These are phyloP conservation scores for Neurospora sp. DNA, from an alignment of 2,329 filamentous ascomycete species.

Conservation along the genomic window DNA sequence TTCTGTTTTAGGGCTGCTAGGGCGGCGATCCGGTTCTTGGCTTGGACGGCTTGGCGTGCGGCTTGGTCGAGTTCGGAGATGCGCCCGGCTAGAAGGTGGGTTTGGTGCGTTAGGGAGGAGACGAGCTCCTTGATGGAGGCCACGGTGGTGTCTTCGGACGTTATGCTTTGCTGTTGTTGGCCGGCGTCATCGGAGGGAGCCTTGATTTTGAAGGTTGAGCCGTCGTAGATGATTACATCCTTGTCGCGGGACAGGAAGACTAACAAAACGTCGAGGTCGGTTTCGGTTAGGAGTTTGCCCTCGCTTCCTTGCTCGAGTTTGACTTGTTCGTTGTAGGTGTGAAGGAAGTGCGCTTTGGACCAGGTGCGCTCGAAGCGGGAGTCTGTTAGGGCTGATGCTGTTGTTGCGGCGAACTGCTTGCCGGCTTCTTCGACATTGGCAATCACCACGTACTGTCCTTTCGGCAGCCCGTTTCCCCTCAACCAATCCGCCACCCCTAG, in stretches of 20 bases:
- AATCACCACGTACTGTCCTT: conserved; percentile 30
- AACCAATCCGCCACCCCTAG: conserved; percentile 47
- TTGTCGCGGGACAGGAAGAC: conserved; percentile 61
- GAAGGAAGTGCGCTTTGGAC: conserved; percentile 53
- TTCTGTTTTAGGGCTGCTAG: conserved; percentile 71
- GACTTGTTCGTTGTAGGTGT: conserved; percentile 39
- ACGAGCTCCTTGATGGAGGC: conserved; percentile 76
- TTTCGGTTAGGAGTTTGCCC: conserved; percentile 42
- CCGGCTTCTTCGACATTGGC: conserved; percentile 51
- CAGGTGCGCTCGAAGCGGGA: conserved; percentile 57
- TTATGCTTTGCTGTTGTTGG: conserved; percentile 42
- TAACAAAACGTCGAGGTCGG: conserved; percentile 61
- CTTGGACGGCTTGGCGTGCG: conserved; percentile 59
- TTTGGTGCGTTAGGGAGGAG: conserved; percentile 62
- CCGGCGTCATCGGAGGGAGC: conserved; percentile 26
- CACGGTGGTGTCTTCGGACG: conserved; percentile 69
- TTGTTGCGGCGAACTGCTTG: conserved; percentile 40
- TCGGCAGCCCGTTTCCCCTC: no score
- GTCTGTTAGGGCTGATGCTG: conserved; percentile 32
- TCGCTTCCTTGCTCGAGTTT: conserved; percentile 36
- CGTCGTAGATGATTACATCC: conserved; percentile 47
- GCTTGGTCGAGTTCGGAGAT: conserved; percentile 53
- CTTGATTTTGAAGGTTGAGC: conserved; percentile 66
- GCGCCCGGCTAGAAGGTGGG: conserved; percentile 54
- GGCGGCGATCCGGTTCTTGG: conserved; percentile 64